Conservation (phyloP, 2,329 filamentous ascomycete genomes). For the Beauveria bassiana region DNA sequence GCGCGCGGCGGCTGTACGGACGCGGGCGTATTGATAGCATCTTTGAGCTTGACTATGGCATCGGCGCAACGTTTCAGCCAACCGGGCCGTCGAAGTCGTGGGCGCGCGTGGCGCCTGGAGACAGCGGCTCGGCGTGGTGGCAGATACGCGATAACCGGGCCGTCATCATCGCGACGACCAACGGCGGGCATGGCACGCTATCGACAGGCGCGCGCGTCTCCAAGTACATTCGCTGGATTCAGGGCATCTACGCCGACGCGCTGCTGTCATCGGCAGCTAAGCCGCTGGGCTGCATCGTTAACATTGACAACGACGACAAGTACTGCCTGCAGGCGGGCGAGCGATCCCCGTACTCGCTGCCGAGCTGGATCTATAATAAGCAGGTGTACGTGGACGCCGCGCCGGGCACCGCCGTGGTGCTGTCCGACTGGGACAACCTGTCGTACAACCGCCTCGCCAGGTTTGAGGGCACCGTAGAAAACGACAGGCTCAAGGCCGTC, state of each 20-base stretch:
- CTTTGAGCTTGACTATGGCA: not conserved
- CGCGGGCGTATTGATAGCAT: not conserved
- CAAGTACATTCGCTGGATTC: not conserved
- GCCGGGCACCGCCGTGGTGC: not conserved
- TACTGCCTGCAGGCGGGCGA: not conserved
- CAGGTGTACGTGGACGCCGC: not conserved
- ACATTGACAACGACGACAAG: not conserved
- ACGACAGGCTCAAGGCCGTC: not conserved
- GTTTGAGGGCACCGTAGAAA: not conserved
- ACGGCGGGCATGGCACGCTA: not conserved
- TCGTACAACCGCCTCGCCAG: not conserved
- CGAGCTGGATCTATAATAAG: not conserved
- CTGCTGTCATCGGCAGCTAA: not conserved
- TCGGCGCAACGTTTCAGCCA: not conserved
- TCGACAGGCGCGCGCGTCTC: not conserved
- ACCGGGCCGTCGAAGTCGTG: not conserved
- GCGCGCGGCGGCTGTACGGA: not conserved
- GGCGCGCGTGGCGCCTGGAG: not conserved
- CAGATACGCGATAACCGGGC: not conserved
- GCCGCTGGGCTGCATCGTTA: not conserved
- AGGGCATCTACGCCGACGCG: not conserved
- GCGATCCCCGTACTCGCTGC: not conserved
- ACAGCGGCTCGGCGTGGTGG: not conserved
- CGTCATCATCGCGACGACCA: not conserved
- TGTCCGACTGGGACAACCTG: not conserved